Conservation (phyloP, 805 yeast species). For the Candida yuanshanica region DNA sequence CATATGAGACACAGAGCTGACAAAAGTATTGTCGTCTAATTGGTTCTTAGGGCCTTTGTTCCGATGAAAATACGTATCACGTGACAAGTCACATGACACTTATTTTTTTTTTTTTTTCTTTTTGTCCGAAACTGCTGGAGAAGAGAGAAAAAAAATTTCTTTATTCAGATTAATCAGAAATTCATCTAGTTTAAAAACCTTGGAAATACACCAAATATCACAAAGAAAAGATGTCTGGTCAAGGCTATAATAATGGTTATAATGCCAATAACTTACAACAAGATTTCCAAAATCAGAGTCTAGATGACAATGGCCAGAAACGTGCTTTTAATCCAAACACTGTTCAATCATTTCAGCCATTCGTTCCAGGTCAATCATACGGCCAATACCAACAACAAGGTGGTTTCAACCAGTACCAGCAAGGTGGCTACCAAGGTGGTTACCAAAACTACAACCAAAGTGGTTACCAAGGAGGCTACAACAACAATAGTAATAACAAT, state of each 20-base stretch:
- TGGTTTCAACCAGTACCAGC: conserved; percentile 13
- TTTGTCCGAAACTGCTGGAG: no score
- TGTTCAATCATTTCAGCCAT: conserved; percentile 46
- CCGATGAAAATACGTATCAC: no score
- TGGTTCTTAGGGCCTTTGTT: no score
- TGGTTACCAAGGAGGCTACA: conserved; percentile 1
- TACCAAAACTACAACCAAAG: conserved; percentile 9
- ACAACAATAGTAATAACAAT: conserved; percentile 11
- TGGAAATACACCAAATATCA: not conserved
- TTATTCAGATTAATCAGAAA: not conserved
- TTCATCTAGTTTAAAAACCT: not conserved
- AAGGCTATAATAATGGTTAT: conserved; percentile 17
- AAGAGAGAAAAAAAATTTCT: not conserved
- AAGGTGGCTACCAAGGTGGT: conserved; percentile 19
- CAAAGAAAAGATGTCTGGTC: conserved; percentile 20
- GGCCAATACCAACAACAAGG: conserved; percentile 17
- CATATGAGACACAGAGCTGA: no score
- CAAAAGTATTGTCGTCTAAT: no score
- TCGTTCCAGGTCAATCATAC: conserved; percentile 33
- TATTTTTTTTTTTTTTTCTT: no score
- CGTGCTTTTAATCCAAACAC: conserved; percentile 45
- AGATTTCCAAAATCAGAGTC: conserved; percentile 27
- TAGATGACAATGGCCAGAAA: conserved; percentile 21
- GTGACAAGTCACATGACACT: no score
- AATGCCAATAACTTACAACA: conserved; percentile 25